A percentile compares a stretch with the other conserved stretches of the same genome.
Evolutionary conservation across 2,329 filamentous ascomycete species (phyloP).

Genomic region (Penicillium nordicum): DNA sequence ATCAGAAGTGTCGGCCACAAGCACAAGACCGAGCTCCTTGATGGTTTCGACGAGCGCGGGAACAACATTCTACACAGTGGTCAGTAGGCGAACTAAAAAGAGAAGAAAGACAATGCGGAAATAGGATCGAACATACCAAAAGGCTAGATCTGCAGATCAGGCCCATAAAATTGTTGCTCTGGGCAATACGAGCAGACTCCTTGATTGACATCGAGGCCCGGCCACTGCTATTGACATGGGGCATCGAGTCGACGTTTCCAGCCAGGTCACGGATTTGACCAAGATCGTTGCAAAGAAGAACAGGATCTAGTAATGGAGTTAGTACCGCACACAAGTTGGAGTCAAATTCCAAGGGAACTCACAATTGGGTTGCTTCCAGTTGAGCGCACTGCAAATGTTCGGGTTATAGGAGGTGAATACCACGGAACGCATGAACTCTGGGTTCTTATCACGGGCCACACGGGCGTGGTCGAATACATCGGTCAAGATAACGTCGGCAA

Average conservation of each 20-base stretch:
- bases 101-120: not conserved
- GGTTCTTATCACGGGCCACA: slow-evolving; percentile 59
- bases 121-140: slow-evolving; percentile 59
- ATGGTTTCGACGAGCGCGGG: slow-evolving; percentile 89
- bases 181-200: slow-evolving; percentile 86
- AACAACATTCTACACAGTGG: slow-evolving; percentile 73
- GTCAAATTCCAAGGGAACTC: slow-evolving; percentile 28
- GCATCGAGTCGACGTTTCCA: slow-evolving; percentile 36
- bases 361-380: slow-evolving; percentile 99
- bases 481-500: slow-evolving; percentile 76
- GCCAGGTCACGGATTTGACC: slow-evolving; percentile 52
- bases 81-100: slow-evolving; percentile 13
- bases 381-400: slow-evolving; percentile 85
- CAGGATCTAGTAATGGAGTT: slow-evolving; percentile 60
- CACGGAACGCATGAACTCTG: slow-evolving; percentile 76
- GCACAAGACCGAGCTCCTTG: slow-evolving; percentile 86
- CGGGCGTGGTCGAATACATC: slow-evolving; percentile 91
- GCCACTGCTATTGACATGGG: slow-evolving; percentile 58
- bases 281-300: slow-evolving; percentile 91
- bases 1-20: slow-evolving; percentile 81
- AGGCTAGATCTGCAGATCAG: slow-evolving; percentile 84
- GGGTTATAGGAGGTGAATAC: slow-evolving; percentile 94
- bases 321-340: not conserved
- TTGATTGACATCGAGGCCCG: slow-evolving; percentile 81
- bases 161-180: slow-evolving; percentile 98